Conservation (phyloP, 31 red algal species). For the Bonnemaisonia californica region DNA sequence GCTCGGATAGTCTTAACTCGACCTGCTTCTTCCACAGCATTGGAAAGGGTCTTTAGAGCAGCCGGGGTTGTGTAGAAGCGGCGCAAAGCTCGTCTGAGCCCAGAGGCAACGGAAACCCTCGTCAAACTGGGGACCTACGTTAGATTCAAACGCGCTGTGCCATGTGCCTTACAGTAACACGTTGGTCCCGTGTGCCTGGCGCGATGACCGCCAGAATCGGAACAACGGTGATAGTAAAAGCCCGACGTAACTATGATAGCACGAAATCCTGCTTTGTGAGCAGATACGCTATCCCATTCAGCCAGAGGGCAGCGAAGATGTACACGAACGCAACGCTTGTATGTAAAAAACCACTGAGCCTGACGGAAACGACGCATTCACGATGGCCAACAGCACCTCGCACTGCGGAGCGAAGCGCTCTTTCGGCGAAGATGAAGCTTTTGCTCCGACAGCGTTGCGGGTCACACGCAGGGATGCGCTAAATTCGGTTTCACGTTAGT, state of each 20-base stretch:
- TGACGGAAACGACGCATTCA: neutral
- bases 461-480: no score
- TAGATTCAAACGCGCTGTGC: neutral
- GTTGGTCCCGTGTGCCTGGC: neutral
- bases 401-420: neutral
- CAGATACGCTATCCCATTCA: neutral
- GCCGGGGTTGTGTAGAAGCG: conserved; percentile 20
- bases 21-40: conserved; percentile 18
- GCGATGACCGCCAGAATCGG: neutral
- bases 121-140: conserved; percentile 31
- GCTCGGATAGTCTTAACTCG: conserved; percentile 20
- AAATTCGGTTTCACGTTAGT: no score
- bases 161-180: neutral
- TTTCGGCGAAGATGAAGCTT: no score
- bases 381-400: conserved; percentile 1
- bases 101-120: conserved; percentile 20
- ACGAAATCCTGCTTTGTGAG: neutral
- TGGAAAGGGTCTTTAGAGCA: conserved; percentile 14
- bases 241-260: conserved; percentile 1
- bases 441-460: no score
- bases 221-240: conserved; percentile 15
- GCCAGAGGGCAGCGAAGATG: no score
- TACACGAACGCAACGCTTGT: no score
- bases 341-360: no score
- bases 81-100: conserved; percentile 19